Base-by-base conservation (phyloP, 495 filamentous ascomycete species). In the Viridothelium virens region DNA sequence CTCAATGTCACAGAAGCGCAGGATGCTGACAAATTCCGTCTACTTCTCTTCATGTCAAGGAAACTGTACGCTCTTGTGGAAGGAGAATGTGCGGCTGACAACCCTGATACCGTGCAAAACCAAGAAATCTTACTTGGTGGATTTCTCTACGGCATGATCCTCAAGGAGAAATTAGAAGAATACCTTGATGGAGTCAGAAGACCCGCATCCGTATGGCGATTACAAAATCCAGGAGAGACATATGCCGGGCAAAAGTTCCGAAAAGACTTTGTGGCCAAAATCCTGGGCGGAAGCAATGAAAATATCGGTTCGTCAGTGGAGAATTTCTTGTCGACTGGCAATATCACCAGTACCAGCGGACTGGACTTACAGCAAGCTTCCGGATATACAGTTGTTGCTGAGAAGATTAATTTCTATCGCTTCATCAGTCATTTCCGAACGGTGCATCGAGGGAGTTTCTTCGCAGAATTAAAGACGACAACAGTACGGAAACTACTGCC, bases 351-450 rank as follows among this genome's bases (percentile, higher is more conserved):
- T 79, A 88, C 89, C 5, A 92, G 89, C 39, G 94, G 94, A 70
- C 82, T 98, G 56, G 94, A 97, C 83, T 76, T 97, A 68, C 93
- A 97, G 69, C 94, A 98, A 74, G 84, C 87, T 0, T 95, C 94
- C 37, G 94, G 94, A 66, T 98, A 94, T 77, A 95, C 90, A 0
- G 90, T 98, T 46, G 93, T 97, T 65, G 94, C 94, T 3, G 94
- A 98, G 77, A 97, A 97, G 82, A 92, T 97, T 73, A 98, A 98
- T 81, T 98, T 97, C 80, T 88, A 95, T 72, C 89, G 94, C 70
- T 98, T 98, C 79, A 95, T 98, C 79, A 93, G 90, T 79, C 94
- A 98, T 75, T 98, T 98, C 82, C 91, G 94, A 62, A 97, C 96
- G 91, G 91, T 98, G 67, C 94, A 98, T 77, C 84, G 94, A 86